Evolutionary conservation across 768 basidiomycete species (phyloP).

Genomic region (Pisolithus tinctorius): DNA sequence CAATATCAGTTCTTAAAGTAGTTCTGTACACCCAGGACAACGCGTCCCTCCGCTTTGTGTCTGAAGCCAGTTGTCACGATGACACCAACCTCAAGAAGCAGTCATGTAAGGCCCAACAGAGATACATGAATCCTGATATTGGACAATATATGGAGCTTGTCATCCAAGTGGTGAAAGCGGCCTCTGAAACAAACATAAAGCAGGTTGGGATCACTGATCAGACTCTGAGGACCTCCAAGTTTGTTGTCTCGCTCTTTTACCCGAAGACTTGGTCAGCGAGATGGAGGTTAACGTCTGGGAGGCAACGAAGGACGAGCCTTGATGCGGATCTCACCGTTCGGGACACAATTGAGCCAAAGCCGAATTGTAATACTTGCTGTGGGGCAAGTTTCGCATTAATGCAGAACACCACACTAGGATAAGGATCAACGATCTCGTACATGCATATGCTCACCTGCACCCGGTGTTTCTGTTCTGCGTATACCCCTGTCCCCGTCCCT

Average conservation of each 20-base stretch:
- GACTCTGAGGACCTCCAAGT: neutral
- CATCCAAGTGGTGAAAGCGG: no score
- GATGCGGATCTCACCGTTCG: constrained; percentile 47
- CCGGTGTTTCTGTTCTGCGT: neutral
- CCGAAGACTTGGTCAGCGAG: constrained; percentile 56
- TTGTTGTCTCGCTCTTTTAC: constrained; percentile 10
- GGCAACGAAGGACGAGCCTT: constrained; percentile 97
- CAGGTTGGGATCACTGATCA: no score
- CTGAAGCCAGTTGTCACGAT: neutral
- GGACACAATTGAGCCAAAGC: neutral
- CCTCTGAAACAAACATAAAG: no score
- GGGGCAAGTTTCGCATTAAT: constrained; percentile 96
- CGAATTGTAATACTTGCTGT: constrained; percentile 41
- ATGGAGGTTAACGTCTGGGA: constrained; percentile 96
- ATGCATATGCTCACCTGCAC: constrained; percentile 8
- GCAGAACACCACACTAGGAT: constrained; percentile 98
- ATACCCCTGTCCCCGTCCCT: neutral
- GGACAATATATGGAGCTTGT: neutral
- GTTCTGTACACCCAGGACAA: no score
- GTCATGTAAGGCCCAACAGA: constrained; percentile 7
- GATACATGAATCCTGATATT: constrained; percentile 13
- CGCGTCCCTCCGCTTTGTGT: neutral
- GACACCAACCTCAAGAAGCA: neutral
- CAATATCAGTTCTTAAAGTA: no score
- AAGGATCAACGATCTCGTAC: constrained; percentile 23